A percentile compares a stretch with the other conserved stretches of the same genome.
Evolutionary conservation across 805 yeast species (phyloP).

Genomic region (Metschnikowia orientalis): DNA sequence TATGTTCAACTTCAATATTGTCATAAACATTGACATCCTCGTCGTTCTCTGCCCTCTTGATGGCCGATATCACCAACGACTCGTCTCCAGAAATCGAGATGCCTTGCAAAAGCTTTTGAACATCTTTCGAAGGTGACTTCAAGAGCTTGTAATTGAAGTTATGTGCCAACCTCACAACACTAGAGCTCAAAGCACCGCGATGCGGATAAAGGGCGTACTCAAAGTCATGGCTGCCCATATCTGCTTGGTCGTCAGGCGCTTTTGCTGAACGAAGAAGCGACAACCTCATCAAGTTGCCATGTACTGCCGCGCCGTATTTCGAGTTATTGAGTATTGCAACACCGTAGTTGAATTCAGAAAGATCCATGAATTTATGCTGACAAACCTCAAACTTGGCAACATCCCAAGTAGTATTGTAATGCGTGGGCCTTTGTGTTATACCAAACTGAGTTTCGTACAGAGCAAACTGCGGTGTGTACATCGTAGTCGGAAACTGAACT

Average conservation of each 20-base stretch:
- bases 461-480: slow-evolving; percentile 65
- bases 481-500: slow-evolving; percentile 90
- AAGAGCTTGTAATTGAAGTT: slow-evolving; percentile 64
- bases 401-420: slow-evolving; percentile 94
- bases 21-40: slow-evolving; percentile 45
- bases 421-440: slow-evolving; percentile 85
- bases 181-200: slow-evolving; percentile 55
- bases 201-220: slow-evolving; percentile 86
- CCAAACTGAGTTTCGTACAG: slow-evolving; percentile 95
- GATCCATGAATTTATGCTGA: slow-evolving; percentile 90
- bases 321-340: slow-evolving; percentile 78
- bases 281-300: slow-evolving; percentile 86
- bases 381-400: slow-evolving; percentile 95
- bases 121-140: slow-evolving; percentile 12
- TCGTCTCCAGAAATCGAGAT: slow-evolving; percentile 44
- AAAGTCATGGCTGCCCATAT: slow-evolving; percentile 83
- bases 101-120: slow-evolving; percentile 11
- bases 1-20: slow-evolving; percentile 41
- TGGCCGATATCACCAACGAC: slow-evolving; percentile 63
- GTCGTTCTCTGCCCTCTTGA: slow-evolving; percentile 90
- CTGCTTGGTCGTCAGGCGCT: slow-evolving; percentile 92
- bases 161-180: slow-evolving; percentile 70
- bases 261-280: slow-evolving; percentile 87
- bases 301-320: slow-evolving; percentile 90
- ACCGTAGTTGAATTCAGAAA: slow-evolving; percentile 83